These are phyloP conservation scores for Linderniella brevidens DNA, from an alignment of 257 asterid species.

Conservation along the genomic window DNA sequence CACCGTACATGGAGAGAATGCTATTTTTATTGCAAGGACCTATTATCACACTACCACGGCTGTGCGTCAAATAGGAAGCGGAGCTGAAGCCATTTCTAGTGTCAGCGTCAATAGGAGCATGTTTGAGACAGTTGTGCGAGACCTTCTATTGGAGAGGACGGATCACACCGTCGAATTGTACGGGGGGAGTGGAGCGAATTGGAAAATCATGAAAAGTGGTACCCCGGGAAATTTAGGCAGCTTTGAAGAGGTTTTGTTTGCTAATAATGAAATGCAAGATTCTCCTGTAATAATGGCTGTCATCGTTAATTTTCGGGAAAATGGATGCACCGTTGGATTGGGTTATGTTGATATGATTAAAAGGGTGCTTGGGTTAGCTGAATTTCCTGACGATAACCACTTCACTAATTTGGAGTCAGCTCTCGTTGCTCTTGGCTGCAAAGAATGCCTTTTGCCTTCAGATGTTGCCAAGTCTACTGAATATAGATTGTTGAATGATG, in stretches of 20 bases:
- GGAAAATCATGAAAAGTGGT: slow-evolving; percentile 76
- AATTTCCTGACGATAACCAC: slow-evolving; percentile 86
- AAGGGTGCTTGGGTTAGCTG: slow-evolving; percentile 78
- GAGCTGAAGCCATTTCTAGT: slow-evolving; percentile 66
- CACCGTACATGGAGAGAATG: slow-evolving; percentile 85
- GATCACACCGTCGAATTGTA: slow-evolving; percentile 78
- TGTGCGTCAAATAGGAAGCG: slow-evolving; percentile 76
- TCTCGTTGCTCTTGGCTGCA: slow-evolving; percentile 94
- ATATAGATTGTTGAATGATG: slow-evolving; percentile 52
- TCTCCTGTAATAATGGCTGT: slow-evolving; percentile 68
- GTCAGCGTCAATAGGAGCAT: slow-evolving; percentile 73
- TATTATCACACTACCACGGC: slow-evolving; percentile 94
- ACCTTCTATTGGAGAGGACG: slow-evolving; percentile 83
- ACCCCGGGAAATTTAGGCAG: slow-evolving; percentile 86
- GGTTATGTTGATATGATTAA: slow-evolving; percentile 67
- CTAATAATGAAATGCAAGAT: slow-evolving; percentile 94
- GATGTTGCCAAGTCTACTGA: slow-evolving; percentile 60
- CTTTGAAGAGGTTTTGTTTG: slow-evolving; percentile 83
- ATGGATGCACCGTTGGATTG: slow-evolving; percentile 69
- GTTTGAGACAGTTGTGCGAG: slow-evolving; percentile 75
- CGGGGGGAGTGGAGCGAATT: slow-evolving; percentile 74
- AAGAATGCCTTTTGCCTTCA: slow-evolving; percentile 69
- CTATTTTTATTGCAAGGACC: slow-evolving; percentile 72
- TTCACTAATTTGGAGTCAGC: slow-evolving; percentile 86
- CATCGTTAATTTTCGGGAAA: slow-evolving; percentile 44